Percentiles rank a stretch among this genome's conserved stretches.
These are phyloP conservation scores for Wickerhamomyces bovis DNA, from an alignment of 805 yeast genomes.

Conservation along the genomic window DNA sequence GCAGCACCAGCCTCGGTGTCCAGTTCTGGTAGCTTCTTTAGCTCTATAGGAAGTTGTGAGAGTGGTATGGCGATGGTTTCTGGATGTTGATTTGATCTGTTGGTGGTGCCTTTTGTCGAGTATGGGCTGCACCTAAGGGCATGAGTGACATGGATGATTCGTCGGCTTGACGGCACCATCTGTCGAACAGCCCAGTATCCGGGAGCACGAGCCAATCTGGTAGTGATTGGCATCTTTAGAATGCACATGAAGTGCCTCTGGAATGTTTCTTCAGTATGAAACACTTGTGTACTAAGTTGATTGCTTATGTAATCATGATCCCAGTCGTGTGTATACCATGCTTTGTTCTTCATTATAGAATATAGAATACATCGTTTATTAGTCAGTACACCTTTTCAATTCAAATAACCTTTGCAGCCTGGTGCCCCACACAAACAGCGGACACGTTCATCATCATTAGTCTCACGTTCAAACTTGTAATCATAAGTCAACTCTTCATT, in stretches of 20 bases:
- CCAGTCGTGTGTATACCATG: too few relatives aligned
- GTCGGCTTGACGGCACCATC: background rate
- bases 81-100: background rate
- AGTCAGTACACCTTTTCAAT: constrained; percentile 34
- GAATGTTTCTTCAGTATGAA: background rate
- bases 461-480: constrained; percentile 89
- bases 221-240: background rate
- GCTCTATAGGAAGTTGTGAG: background rate
- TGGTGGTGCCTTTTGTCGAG: background rate
- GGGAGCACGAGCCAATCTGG: background rate
- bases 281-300: too few relatives aligned
- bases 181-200: background rate
- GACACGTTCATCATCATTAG: constrained; percentile 80
- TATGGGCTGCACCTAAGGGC: background rate
- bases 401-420: constrained; percentile 87
- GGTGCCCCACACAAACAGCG: constrained; percentile 94
- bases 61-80: background rate
- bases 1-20: background rate
- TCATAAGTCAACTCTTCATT: constrained; percentile 94
- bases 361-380: background rate
- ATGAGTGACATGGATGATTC: background rate
- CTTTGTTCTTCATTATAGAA: too few relatives aligned
- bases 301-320: background rate
- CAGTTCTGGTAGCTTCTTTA: background rate
- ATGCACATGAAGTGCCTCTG: background rate